A percentile compares a stretch with the other conserved stretches of the same genome.
phyloP scores from a whole-genome alignment of 108 stramenopile species.

The Cyclotella baltica region DNA sequence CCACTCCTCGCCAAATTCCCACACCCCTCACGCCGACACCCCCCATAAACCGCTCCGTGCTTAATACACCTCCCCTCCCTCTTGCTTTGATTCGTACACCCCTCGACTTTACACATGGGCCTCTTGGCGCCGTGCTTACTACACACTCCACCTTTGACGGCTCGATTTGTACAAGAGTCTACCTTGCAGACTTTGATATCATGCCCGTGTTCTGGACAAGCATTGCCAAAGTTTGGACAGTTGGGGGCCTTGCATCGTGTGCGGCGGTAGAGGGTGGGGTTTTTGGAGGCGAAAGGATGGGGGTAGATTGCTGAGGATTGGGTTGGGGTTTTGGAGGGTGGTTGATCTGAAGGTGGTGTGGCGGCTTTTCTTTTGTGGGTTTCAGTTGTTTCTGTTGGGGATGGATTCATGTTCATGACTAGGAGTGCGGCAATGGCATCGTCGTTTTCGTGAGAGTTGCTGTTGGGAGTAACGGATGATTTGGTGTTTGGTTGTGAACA shows the following conservation, averaged over 20 bases:
- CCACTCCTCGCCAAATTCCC: constrained; percentile 14
- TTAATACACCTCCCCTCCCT: constrained; percentile 24
- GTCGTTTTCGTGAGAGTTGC: not conserved
- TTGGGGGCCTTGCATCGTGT: constrained; percentile 12
- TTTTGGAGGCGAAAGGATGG: constrained; percentile 9
- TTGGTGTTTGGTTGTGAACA: not conserved
- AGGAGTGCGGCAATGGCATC: constrained; percentile 15
- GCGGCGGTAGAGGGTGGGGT: constrained; percentile 3
- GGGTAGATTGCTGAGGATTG: not conserved
- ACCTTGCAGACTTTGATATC: constrained; percentile 21
- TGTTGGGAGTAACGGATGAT: not conserved
- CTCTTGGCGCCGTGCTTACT: constrained; percentile 12
- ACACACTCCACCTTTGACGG: constrained; percentile 13
- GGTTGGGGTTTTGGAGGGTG: not conserved
- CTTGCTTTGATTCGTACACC: constrained; percentile 32
- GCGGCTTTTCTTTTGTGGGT: constrained; percentile 9
- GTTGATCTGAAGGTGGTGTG: not conserved
- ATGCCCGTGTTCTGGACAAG: constrained; percentile 7
- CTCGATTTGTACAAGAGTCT: not conserved
- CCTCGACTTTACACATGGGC: constrained; percentile 20
- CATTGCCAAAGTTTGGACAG: constrained; percentile 11
- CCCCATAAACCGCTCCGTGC: constrained; percentile 23
- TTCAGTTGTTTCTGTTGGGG: not conserved
- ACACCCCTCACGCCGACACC: constrained; percentile 22
- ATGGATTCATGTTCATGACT: constrained; percentile 7